Evolutionary conservation across 2,329 filamentous ascomycete species (phyloP).

Genomic region (Cladosporium sp.): DNA sequence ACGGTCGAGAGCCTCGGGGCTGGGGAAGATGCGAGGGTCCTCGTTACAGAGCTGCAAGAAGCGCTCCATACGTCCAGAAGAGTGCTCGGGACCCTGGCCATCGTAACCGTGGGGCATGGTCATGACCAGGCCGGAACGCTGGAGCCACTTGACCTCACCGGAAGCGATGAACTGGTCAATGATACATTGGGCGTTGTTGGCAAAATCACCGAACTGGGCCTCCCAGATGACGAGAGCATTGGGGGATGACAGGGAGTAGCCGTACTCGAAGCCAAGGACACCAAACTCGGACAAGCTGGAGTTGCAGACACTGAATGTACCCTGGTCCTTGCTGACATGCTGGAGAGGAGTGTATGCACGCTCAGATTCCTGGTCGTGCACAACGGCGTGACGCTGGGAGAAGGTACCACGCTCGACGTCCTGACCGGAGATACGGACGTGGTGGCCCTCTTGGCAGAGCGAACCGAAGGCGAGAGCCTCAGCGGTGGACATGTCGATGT

Average conservation of each 20-base stretch:
- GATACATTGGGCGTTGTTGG: conserved; percentile 98
- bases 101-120: conserved; percentile 97
- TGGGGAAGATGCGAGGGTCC: conserved; percentile 89
- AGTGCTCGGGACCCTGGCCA: conserved; percentile 97
- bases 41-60: conserved; percentile 98
- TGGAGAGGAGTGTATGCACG: conserved; percentile 90
- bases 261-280: conserved; percentile 93
- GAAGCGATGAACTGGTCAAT: conserved; percentile 99
- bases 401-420: conserved; percentile 99
- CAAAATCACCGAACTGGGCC: conserved; percentile 98
- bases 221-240: conserved; percentile 99
- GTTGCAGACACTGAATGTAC: conserved; percentile 94
- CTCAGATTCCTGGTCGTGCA: conserved; percentile 96
- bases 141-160: conserved; percentile 97
- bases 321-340: conserved; percentile 85
- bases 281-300: conserved; percentile 78
- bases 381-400: conserved; percentile 93
- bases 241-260: conserved; percentile 94
- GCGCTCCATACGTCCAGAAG: conserved; percentile 93
- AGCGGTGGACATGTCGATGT: conserved; percentile 96
- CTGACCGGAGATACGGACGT: conserved; percentile 96
- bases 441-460: conserved; percentile 88
- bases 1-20: conserved; percentile 82
- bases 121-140: conserved; percentile 94
- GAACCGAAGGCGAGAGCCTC: conserved; percentile 94